These are phyloP conservation scores for Jatropha multifida DNA, from an alignment of 441 rosid species.

Conservation along the genomic window DNA sequence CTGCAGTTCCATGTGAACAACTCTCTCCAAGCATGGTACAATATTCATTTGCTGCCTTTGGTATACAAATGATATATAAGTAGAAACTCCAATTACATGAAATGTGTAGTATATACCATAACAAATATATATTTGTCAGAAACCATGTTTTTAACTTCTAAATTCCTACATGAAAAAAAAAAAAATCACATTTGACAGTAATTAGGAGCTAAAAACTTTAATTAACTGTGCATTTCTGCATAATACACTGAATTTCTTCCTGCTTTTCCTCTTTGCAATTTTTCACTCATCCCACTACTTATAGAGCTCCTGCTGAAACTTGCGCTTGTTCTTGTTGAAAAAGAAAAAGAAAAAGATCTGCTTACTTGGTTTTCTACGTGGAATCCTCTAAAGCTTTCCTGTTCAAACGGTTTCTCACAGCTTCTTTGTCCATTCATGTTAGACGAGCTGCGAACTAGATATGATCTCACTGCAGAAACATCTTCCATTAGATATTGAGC, in stretches of 20 bases:
- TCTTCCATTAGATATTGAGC: constrained; percentile 18
- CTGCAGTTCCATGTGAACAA: too few species aligned
- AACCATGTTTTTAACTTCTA: too few species aligned
- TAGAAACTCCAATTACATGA: too few species aligned
- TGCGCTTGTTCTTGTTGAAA: constrained; percentile 17
- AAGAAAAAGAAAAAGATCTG: constrained; percentile 22
- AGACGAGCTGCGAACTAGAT: background rate
- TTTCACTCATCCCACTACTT: constrained; percentile 19
- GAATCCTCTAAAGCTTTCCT: constrained; percentile 17
- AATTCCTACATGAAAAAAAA: too few species aligned
- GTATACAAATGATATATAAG: too few species aligned
- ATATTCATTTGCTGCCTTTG: too few species aligned
- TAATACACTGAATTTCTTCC: constrained; percentile 15
- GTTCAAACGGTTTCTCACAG: background rate
- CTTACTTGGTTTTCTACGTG: background rate
- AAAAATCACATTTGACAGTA: too few species aligned
- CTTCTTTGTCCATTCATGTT: background rate
- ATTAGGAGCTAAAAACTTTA: background rate
- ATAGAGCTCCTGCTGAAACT: constrained; percentile 23
- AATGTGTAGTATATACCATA: too few species aligned
- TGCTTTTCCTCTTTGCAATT: constrained; percentile 7
- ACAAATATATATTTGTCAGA: too few species aligned
- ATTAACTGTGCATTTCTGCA: constrained; percentile 34
- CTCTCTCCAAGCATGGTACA: too few species aligned
- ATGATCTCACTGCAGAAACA: constrained; percentile 25